Percentiles rank a stretch among this genome's conserved stretches.
phyloP scores from a whole-genome alignment of 2,329 filamentous ascomycete species.

The Rhexocercosporidium sp. region DNA sequence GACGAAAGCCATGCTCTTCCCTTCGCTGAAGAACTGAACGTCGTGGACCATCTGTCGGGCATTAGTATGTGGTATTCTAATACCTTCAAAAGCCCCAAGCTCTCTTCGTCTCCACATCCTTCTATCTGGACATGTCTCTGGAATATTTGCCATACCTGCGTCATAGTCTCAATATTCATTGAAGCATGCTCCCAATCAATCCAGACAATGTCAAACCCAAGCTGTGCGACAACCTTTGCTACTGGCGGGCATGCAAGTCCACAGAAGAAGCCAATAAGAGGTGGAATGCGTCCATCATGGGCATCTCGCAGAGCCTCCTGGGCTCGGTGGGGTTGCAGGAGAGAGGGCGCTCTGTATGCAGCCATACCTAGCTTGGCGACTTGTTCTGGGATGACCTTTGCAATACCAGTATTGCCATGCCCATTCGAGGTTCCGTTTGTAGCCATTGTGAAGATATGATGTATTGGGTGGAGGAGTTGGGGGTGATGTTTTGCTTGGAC shows the following conservation, averaged over 20 bases:
- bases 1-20: slow-evolving; percentile 52
- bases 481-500: not conserved
- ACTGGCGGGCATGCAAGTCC: slow-evolving; percentile 48
- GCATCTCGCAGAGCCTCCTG: slow-evolving; percentile 53
- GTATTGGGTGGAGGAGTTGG: not conserved
- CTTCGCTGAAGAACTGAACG: slow-evolving; percentile 52
- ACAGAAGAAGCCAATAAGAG: slow-evolving; percentile 50
- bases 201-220: slow-evolving; percentile 51
- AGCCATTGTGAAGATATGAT: slow-evolving; percentile 6
- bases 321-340: slow-evolving; percentile 53
- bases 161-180: slow-evolving; percentile 56
- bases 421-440: slow-evolving; percentile 11
- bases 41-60: slow-evolving; percentile 50
- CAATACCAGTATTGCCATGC: not conserved
- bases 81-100: too few species aligned
- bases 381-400: slow-evolving; percentile 7
- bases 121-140: not conserved
- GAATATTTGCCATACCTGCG: slow-evolving; percentile 38
- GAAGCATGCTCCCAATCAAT: slow-evolving; percentile 56
- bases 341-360: slow-evolving; percentile 50
- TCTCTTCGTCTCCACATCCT: not conserved
- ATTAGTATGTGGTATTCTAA: not conserved
- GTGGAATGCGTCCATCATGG: slow-evolving; percentile 51
- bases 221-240: slow-evolving; percentile 48
- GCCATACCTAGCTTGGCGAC: slow-evolving; percentile 44